Percentiles rank a stretch among this genome's conserved stretches.
Conservation (phyloP, 352 stramenopile genomes). For the Phytopythium litorale region DNA sequence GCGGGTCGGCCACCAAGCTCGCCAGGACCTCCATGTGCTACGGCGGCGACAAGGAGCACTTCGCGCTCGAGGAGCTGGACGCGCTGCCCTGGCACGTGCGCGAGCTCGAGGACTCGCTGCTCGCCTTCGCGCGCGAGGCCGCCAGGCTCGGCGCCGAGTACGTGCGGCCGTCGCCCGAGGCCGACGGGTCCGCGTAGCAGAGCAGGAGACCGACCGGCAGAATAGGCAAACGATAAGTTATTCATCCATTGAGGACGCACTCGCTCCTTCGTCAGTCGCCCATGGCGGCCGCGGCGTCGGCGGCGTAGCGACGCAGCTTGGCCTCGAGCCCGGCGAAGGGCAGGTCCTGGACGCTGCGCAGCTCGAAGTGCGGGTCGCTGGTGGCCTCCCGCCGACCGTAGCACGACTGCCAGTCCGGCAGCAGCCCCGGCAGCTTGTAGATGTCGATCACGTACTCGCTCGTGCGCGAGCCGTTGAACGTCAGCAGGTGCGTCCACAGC, state of each 20-base stretch:
- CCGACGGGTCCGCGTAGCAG: neutral
- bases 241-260: neutral
- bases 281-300: conserved; percentile 17
- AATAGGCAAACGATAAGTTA: neutral
- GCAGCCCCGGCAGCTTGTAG: conserved; percentile 26
- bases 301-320: conserved; percentile 19
- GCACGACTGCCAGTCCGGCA: conserved; percentile 47
- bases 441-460: conserved; percentile 53
- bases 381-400: conserved; percentile 33
- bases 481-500: conserved; percentile 68
- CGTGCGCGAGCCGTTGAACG: conserved; percentile 40
- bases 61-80: conserved; percentile 16
- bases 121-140: conserved; percentile 19
- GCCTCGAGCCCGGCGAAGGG: conserved; percentile 25
- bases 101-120: conserved; percentile 19
- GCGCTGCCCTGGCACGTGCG: conserved; percentile 15
- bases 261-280: neutral
- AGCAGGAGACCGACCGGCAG: conserved; percentile 9
- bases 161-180: neutral
- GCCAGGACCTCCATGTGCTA: conserved; percentile 30
- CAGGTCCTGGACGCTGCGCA: conserved; percentile 17
- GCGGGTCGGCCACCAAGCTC: conserved; percentile 16
- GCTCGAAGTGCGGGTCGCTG: conserved; percentile 26
- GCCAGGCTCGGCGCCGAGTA: neutral
- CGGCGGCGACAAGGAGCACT: conserved; percentile 19